phyloP scores from a whole-genome alignment of 257 asterid genomes.

The Fraxinus excelsior region DNA sequence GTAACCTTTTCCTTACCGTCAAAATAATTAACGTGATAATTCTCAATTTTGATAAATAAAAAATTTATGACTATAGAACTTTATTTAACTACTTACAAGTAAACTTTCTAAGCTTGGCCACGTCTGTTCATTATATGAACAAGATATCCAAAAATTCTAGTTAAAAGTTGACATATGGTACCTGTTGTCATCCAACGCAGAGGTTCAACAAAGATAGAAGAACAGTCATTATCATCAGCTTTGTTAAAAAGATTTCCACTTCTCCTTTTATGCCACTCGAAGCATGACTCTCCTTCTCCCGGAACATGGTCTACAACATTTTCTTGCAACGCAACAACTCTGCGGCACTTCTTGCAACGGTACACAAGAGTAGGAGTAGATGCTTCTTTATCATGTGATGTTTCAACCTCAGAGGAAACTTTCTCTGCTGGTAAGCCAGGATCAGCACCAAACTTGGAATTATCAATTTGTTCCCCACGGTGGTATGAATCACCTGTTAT shows the following conservation, averaged over 20 bases:
- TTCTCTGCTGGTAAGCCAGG: slow-evolving; percentile 63
- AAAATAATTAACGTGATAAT: no score
- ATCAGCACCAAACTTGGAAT: slow-evolving; percentile 77
- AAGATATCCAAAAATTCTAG: neutral
- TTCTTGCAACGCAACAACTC: slow-evolving; percentile 77
- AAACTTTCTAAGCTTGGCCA: no score
- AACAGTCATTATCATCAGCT: slow-evolving; percentile 67
- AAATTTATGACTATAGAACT: no score
- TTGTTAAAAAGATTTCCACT: slow-evolving; percentile 64
- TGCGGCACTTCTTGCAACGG: slow-evolving; percentile 95
- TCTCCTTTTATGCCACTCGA: slow-evolving; percentile 86
- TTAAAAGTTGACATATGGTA: slow-evolving; percentile 21
- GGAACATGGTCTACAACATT: slow-evolving; percentile 85
- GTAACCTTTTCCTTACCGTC: no score
- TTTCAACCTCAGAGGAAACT: slow-evolving; percentile 45
- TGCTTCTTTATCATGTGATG: slow-evolving; percentile 36
- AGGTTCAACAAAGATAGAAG: slow-evolving; percentile 94
- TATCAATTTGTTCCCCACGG: slow-evolving; percentile 85
- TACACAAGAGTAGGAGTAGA: slow-evolving; percentile 48
- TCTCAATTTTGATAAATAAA: no score
- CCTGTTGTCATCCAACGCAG: slow-evolving; percentile 96
- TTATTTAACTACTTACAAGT: no score
- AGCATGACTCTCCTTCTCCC: slow-evolving; percentile 89
- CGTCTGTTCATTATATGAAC: neutral
- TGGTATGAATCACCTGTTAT: slow-evolving; percentile 79